Evolutionary conservation across 208 protist genomes (phyloP).

Genomic region (Leptomonas pyrrhocoris): DNA sequence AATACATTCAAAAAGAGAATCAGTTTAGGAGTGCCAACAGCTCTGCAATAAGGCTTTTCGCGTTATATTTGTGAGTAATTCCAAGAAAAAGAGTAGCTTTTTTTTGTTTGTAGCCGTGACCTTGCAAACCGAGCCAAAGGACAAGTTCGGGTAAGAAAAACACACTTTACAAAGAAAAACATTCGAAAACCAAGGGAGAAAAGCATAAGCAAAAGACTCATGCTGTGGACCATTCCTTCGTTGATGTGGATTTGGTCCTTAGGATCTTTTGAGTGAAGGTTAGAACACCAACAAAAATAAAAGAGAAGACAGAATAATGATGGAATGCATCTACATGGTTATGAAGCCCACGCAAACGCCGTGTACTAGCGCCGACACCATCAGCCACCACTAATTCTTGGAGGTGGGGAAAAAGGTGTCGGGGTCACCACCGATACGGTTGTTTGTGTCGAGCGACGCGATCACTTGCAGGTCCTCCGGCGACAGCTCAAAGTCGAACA

Average conservation of each 20-base stretch:
- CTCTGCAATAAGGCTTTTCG: too few relatives aligned
- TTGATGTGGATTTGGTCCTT: background rate
- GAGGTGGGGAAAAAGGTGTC: slow-evolving; percentile 51
- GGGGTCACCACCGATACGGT: slow-evolving; percentile 48
- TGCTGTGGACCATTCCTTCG: background rate
- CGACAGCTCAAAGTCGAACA: slow-evolving; percentile 88
- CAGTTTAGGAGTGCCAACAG: too few relatives aligned
- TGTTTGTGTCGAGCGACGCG: slow-evolving; percentile 47
- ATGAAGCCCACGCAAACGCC: background rate
- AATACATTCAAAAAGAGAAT: too few relatives aligned
- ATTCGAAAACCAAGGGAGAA: too few relatives aligned
- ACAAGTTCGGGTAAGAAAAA: too few relatives aligned
- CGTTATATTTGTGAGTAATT: too few relatives aligned
- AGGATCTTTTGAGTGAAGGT: background rate
- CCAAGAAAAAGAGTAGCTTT: too few relatives aligned
- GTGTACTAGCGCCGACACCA: background rate
- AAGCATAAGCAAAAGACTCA: background rate
- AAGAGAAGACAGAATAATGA: background rate
- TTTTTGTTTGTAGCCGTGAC: too few relatives aligned
- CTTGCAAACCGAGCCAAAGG: too few relatives aligned
- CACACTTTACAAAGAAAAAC: too few relatives aligned
- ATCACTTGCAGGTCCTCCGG: slow-evolving; percentile 72
- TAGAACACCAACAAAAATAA: background rate
- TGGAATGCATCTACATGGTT: background rate
- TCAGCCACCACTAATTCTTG: slow-evolving; percentile 8